These are phyloP conservation scores for Fusarium beomiforme DNA, from an alignment of 2,329 filamentous ascomycete genomes.

Conservation along the genomic window DNA sequence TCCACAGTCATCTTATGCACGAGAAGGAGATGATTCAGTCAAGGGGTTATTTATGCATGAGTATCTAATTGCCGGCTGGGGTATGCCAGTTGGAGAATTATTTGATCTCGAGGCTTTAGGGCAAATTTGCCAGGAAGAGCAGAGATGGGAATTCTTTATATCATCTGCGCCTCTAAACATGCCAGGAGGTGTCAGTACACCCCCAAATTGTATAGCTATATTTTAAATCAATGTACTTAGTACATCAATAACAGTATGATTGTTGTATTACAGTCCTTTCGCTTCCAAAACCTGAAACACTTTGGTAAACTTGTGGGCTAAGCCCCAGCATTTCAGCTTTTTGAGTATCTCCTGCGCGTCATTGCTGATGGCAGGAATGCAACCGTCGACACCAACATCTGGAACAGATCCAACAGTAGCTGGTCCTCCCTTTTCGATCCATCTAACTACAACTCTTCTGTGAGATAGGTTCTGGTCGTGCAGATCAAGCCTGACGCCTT, in stretches of 20 bases:
- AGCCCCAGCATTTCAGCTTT: not conserved
- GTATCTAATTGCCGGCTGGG: not conserved
- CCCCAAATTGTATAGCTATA: slow-evolving; percentile 6
- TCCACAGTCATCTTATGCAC: not conserved
- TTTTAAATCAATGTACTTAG: not conserved
- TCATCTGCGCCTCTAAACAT: not conserved
- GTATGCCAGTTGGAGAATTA: not conserved
- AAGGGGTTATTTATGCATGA: slow-evolving; percentile 1
- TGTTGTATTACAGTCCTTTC: not conserved
- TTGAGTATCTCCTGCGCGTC: not conserved
- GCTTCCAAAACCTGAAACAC: not conserved
- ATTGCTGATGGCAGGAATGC: not conserved
- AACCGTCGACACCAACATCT: not conserved
- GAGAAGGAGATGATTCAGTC: not conserved
- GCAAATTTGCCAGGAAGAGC: not conserved
- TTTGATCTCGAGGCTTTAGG: not conserved
- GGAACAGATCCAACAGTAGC: not conserved
- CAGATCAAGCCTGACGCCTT: not conserved
- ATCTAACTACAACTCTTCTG: not conserved
- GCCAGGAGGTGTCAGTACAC: slow-evolving; percentile 3
- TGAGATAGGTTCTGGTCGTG: not conserved
- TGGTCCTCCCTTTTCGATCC: not conserved
- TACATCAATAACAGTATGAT: rapidly evolving
- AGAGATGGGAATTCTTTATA: slow-evolving; percentile 4
- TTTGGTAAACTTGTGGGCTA: not conserved